A percentile compares a stretch with the other conserved stretches of the same genome.
These are phyloP conservation scores for Diaporthe batatas DNA, from an alignment of 2,329 filamentous ascomycete species.

Conservation along the genomic window DNA sequence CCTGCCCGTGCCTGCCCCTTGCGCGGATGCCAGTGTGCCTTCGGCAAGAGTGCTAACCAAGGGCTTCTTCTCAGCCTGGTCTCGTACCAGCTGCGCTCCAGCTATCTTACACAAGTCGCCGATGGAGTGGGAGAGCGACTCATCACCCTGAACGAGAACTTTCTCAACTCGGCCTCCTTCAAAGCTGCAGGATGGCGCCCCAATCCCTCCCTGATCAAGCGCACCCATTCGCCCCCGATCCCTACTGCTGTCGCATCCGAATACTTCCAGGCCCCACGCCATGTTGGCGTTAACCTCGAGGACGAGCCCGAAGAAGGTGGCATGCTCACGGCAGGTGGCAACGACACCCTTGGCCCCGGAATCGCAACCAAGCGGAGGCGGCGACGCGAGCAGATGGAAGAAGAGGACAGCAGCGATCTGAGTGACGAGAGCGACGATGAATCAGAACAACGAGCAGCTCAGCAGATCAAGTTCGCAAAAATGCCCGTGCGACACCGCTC, in stretches of 20 bases:
- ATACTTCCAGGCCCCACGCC: slow-evolving; percentile 82
- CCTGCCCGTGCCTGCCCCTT: no score
- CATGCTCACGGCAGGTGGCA: slow-evolving; percentile 76
- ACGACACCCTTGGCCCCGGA: slow-evolving; percentile 77
- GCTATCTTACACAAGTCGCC: slow-evolving; percentile 83
- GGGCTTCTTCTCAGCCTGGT: slow-evolving; percentile 70
- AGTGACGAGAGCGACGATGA: slow-evolving; percentile 89
- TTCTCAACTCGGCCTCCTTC: slow-evolving; percentile 85
- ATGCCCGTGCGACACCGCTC: slow-evolving; percentile 90
- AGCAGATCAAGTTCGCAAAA: slow-evolving; percentile 96
- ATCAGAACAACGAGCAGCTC: slow-evolving; percentile 77
- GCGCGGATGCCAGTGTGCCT: background rate
- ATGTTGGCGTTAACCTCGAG: slow-evolving; percentile 73
- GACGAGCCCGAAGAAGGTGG: slow-evolving; percentile 80
- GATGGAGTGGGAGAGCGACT: slow-evolving; percentile 88
- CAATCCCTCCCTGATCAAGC: slow-evolving; percentile 81
- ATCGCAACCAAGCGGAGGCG: slow-evolving; percentile 76
- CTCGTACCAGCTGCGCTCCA: slow-evolving; percentile 83
- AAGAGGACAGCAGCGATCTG: slow-evolving; percentile 87
- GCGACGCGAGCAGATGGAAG: slow-evolving; percentile 80
- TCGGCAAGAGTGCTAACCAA: background rate
- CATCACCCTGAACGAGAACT: slow-evolving; percentile 83
- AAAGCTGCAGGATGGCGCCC: slow-evolving; percentile 85
- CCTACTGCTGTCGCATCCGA: slow-evolving; percentile 85
- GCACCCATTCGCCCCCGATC: slow-evolving; percentile 88